These are phyloP conservation scores for Neodidymelliopsis sp. DNA, from an alignment of 2,329 filamentous ascomycete species.

Conservation along the genomic window DNA sequence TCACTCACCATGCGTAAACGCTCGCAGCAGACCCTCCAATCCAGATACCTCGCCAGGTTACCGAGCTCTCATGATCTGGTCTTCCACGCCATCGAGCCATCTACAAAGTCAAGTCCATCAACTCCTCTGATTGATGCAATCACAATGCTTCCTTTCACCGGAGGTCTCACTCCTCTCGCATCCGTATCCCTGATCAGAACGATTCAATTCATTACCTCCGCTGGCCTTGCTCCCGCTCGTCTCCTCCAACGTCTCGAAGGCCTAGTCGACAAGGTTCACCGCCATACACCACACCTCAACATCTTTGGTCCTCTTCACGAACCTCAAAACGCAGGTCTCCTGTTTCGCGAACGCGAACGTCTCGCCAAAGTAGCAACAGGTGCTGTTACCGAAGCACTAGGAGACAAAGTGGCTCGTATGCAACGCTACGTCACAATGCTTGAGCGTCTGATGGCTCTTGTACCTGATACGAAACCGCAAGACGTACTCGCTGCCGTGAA, in stretches of 20 bases:
- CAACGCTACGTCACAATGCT: constrained; percentile 39
- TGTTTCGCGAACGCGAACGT: constrained; percentile 40
- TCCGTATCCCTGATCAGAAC: constrained; percentile 33
- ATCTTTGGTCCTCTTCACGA: constrained; percentile 42
- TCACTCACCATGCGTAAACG: constrained; percentile 22
- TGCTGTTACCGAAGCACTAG: constrained; percentile 24
- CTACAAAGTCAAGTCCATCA: constrained; percentile 21
- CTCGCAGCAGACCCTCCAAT: constrained; percentile 17
- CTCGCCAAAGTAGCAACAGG: constrained; percentile 34
- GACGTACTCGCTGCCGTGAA: constrained; percentile 30
- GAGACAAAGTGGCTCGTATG: constrained; percentile 39
- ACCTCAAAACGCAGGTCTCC: constrained; percentile 28
- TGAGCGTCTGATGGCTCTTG: constrained; percentile 39
- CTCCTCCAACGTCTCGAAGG: constrained; percentile 46
- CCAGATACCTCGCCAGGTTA: constrained; percentile 31
- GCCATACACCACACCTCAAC: constrained; percentile 32
- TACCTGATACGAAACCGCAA: constrained; percentile 30
- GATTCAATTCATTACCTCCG: constrained; percentile 37
- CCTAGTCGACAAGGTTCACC: constrained; percentile 45
- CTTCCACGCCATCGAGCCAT: constrained; percentile 31
- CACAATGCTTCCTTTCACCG: constrained; percentile 36
- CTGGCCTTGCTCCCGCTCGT: constrained; percentile 34
- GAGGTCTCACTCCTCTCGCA: constrained; percentile 38
- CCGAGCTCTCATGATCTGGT: constrained; percentile 28
- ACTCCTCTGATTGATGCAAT: constrained; percentile 36